Conservation (phyloP, 768 basidiomycete species). For the Galerina sulciceps region DNA sequence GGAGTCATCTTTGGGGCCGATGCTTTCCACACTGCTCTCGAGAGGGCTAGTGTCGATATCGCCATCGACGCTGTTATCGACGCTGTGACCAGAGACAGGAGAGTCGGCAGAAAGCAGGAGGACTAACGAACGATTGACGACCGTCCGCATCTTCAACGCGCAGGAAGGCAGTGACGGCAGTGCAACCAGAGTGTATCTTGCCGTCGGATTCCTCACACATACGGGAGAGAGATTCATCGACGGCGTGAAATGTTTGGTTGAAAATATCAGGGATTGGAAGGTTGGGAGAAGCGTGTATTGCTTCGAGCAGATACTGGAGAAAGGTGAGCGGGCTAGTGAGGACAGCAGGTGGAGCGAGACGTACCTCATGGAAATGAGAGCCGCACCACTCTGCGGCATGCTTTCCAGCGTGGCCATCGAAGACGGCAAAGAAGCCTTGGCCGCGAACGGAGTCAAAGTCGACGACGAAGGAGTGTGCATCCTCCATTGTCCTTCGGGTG, state of each 20-base stretch:
- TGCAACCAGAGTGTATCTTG: conserved; percentile 96
- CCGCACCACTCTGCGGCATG: conserved; percentile 99
- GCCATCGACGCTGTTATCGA: conserved; percentile 35
- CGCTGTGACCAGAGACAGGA: conserved; percentile 34
- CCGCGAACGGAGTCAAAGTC: conserved; percentile 91
- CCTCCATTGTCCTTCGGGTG: conserved; percentile 93
- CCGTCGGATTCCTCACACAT: conserved; percentile 88
- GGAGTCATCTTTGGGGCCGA: conserved; percentile 35
- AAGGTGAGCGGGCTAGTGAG: conserved; percentile 26
- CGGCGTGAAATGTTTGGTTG: conserved; percentile 93
- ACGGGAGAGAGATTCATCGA: conserved; percentile 81
- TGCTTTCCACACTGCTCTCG: conserved; percentile 48
- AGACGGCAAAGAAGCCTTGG: conserved; percentile 98
- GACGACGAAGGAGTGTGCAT: conserved; percentile 94
- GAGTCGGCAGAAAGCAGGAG: conserved; percentile 36
- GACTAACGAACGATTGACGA: conserved; percentile 65
- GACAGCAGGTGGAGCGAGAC: conserved; percentile 1
- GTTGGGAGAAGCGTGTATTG: conserved; percentile 62
- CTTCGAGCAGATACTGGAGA: conserved; percentile 62
- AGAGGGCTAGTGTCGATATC: conserved; percentile 38
- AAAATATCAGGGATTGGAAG: conserved; percentile 82
- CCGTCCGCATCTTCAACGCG: conserved; percentile 86
- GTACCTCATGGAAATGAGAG: conserved; percentile 89
- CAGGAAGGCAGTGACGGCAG: conserved; percentile 94
- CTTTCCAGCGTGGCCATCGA: conserved; percentile 98